A percentile compares a stretch with the other conserved stretches of the same genome.
These are phyloP conservation scores for Fraxinus cuspidata DNA, from an alignment of 257 asterid genomes.

Conservation along the genomic window DNA sequence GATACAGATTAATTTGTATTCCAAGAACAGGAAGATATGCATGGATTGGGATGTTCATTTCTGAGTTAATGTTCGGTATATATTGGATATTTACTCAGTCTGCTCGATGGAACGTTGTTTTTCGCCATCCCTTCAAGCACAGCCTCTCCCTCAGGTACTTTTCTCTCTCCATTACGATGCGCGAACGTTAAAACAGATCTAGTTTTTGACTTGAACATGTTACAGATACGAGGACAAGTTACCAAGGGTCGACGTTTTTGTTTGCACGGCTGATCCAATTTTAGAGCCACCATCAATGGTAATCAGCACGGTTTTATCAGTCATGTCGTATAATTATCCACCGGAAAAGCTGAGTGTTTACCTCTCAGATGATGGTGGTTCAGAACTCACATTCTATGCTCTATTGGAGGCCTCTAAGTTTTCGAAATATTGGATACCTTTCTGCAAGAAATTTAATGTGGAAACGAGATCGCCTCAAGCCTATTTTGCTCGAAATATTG, in stretches of 20 bases:
- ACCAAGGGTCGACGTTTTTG: constrained; percentile 49
- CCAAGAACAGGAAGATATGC: constrained; percentile 45
- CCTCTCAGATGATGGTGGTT: constrained; percentile 65
- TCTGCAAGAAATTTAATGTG: constrained; percentile 51
- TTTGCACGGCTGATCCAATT: constrained; percentile 59
- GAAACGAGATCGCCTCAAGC: constrained; percentile 52
- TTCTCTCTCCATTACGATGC: not conserved
- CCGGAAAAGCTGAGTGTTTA: constrained; percentile 48
- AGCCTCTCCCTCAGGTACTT: constrained; percentile 49
- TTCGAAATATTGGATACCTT: constrained; percentile 53
- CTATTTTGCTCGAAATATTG: constrained; percentile 32
- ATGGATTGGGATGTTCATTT: constrained; percentile 57
- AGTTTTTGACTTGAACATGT: not conserved
- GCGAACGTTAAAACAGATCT: not conserved
- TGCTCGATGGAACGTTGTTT: constrained; percentile 53
- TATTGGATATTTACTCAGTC: constrained; percentile 74
- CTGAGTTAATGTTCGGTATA: constrained; percentile 51
- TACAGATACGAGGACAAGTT: constrained; percentile 44
- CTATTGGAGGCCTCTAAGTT: constrained; percentile 51
- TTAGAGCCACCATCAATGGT: constrained; percentile 59
- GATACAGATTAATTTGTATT: constrained; percentile 46
- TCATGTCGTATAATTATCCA: constrained; percentile 50
- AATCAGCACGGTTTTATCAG: constrained; percentile 47
- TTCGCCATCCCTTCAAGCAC: constrained; percentile 47
- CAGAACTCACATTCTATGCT: constrained; percentile 54